Base-by-base conservation (phyloP, 345 rosid species). In the Dipteronia sinensis region DNA sequence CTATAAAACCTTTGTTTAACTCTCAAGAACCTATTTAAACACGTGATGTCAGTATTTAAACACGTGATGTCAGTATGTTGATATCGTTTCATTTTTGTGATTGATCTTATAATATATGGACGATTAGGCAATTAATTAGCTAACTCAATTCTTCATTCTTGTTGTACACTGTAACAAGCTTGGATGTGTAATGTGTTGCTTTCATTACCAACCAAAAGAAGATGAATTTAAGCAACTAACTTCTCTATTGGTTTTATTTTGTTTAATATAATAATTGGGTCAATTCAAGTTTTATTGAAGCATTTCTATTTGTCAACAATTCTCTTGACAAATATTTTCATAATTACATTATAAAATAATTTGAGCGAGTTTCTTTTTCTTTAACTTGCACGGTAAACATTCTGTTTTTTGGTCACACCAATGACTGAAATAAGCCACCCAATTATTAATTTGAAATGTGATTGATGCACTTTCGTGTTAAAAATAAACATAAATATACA, bases 11-110 rank as follows among this genome's bases (percentile, higher is more conserved):
- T 6, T 63, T 42, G 69, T 59, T 74, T 63, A 46, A 27, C 27
- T 27, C 27, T 1, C 27, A 27, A 46, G 62, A 64, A 46, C 19
- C 46, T 49, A 74, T 62, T 71, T 65, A 74, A 47, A 19, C 77
- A 12, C 5, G 38, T 27, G 71, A 46, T 19, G 42, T 34, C 15
- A 10, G 6, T 34, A 34, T 1, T 71, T 65, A 74, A 47, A 19
- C 77, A 12, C 5, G 38, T 27, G 71, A 46, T 19, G 42, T 34
- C 15, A 10, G 6, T 34, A 34, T 1, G 6, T 74, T 73, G 34
- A 23, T n/a, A 16, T 44, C 3, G 0, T 34, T 11, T 74, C 11
- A 25, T 69, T 51, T 66, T 55, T 13, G 22, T 12, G 20, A 4
- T 61, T 46, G 13, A 61, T 38, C 34, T 34, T 17, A 42, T 42